Base-by-base conservation (phyloP, 164 flowering plant species). In the Annona cherimola region DNA sequence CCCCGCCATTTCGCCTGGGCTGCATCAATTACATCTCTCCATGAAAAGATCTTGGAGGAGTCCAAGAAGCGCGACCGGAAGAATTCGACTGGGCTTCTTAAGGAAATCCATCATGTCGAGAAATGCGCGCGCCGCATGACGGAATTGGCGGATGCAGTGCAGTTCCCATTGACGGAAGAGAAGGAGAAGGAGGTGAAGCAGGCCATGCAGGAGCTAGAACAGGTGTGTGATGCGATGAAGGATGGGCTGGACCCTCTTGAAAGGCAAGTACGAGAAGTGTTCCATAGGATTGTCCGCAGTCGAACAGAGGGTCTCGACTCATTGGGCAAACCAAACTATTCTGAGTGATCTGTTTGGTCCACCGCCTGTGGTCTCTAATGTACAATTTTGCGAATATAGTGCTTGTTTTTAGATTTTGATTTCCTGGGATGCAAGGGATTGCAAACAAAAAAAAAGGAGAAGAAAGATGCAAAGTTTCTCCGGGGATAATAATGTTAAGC, bases 261-360 rank as follows among this genome's bases (percentile, higher is more conserved):
- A 67, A 80, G 85, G 11, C 97, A 87, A 70, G 91, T 95, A 35
- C 85, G 99, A 63, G 96, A 93, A 76, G 96, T 89, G 54, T 95
- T 95, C 46, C 98, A 89, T 70, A 79, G 90, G 77, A 85, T 91
- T 55, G 90, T 91, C 20, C 81, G 85, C 8, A 83, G 91, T 83
- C 84, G 98, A 61, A 93, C 92, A 0, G 96, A 90, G 74, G 90
- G 91, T 43, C 90, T 93, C 54, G 99, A 88, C 73, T 78, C 83
- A 42, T 63, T 85, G 78, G 86, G 84, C 35, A 83, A 76, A 76
- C 71, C 75, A 57, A 79, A 75, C 71, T 14, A 76, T 76, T 46
- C 79, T 20, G 87, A 83, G 69, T 88, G 57, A 76, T 64, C 54
- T 42, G 39, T 8, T 64, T 72, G 63, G 39, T n/a, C 43, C 42